Evolutionary conservation across 768 basidiomycete genomes (phyloP).

Genomic region (Serpula lacrymans): DNA sequence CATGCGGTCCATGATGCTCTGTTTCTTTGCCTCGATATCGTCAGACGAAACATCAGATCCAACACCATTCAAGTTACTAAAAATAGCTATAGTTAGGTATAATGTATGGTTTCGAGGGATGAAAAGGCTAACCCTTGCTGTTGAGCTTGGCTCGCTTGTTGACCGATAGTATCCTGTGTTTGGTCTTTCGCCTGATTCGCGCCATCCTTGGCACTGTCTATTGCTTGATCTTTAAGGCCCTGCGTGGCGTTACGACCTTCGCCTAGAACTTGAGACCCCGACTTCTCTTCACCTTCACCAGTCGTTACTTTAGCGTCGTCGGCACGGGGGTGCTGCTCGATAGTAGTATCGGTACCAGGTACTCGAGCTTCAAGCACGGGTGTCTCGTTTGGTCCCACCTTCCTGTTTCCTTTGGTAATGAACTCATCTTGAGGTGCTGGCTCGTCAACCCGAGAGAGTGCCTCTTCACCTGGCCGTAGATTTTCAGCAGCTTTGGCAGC

Average conservation of each 20-base stretch:
- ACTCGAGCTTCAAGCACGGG: slow-evolving; percentile 46
- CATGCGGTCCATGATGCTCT: slow-evolving; percentile 26
- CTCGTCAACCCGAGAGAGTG: slow-evolving; percentile 63
- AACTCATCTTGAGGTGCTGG: slow-evolving; percentile 68
- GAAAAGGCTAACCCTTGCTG: slow-evolving; percentile 12
- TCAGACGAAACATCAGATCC: slow-evolving; percentile 11
- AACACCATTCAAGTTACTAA: slow-evolving; percentile 26
- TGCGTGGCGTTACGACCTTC: slow-evolving; percentile 14
- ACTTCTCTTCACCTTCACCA: slow-evolving; percentile 30
- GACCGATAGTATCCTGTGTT: too few species aligned
- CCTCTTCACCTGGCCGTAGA: slow-evolving; percentile 64
- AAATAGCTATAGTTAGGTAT: slow-evolving; percentile 2
- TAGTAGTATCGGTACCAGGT: slow-evolving; percentile 39
- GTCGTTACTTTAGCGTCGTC: slow-evolving; percentile 35
- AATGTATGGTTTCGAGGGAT: neutral
- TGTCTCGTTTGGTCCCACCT: slow-evolving; percentile 41
- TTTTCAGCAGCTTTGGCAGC: slow-evolving; percentile 66
- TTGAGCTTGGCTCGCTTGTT: slow-evolving; percentile 5
- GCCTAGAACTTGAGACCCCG: slow-evolving; percentile 20
- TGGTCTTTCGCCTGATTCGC: slow-evolving; percentile 2
- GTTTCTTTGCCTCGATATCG: slow-evolving; percentile 36
- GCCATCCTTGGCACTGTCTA: slow-evolving; percentile 10
- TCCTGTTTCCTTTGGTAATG: slow-evolving; percentile 41
- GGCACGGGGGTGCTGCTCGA: slow-evolving; percentile 51
- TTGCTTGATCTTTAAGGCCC: slow-evolving; percentile 9